These are phyloP conservation scores for Orbilia brochopaga DNA, from an alignment of 2,329 filamentous ascomycete genomes.

Conservation along the genomic window DNA sequence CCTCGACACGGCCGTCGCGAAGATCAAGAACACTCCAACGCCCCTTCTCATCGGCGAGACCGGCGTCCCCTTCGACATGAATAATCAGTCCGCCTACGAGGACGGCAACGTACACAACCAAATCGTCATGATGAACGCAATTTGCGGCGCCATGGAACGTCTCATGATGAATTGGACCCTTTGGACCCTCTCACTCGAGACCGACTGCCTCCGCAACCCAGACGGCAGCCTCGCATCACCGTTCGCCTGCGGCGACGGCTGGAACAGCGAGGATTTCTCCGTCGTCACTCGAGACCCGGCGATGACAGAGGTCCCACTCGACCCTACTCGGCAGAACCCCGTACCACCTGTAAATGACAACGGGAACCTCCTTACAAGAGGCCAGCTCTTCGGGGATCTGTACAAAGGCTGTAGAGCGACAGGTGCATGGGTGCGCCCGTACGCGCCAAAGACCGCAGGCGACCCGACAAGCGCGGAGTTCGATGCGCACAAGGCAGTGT, in stretches of 20 bases:
- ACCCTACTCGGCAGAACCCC: constrained; percentile 55
- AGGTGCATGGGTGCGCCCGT: constrained; percentile 59
- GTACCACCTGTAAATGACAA: constrained; percentile 47
- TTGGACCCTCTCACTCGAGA: constrained; percentile 59
- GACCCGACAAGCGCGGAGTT: constrained; percentile 57
- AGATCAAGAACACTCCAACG: constrained; percentile 55
- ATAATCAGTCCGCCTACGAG: constrained; percentile 57
- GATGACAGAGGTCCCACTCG: constrained; percentile 56
- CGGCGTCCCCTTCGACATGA: constrained; percentile 60
- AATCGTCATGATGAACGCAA: constrained; percentile 58
- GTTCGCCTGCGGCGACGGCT: constrained; percentile 58
- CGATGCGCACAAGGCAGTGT: constrained; percentile 57
- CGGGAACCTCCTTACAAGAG: constrained; percentile 51
- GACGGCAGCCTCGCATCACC: constrained; percentile 45
- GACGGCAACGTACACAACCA: constrained; percentile 59
- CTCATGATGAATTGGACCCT: constrained; percentile 56
- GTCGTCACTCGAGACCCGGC: constrained; percentile 58
- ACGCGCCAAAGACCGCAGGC: constrained; percentile 59
- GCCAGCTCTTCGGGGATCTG: constrained; percentile 56
- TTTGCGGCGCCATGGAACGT: constrained; percentile 59
- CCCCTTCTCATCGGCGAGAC: constrained; percentile 60
- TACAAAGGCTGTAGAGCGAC: constrained; percentile 59
- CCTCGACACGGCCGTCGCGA: constrained; percentile 34
- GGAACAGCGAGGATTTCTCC: constrained; percentile 61
- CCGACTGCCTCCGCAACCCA: constrained; percentile 59